Percentiles rank a stretch among this genome's conserved stretches.
phyloP scores from a whole-genome alignment of 2,329 filamentous ascomycete species.

The Trematosphaeria pertusa region DNA sequence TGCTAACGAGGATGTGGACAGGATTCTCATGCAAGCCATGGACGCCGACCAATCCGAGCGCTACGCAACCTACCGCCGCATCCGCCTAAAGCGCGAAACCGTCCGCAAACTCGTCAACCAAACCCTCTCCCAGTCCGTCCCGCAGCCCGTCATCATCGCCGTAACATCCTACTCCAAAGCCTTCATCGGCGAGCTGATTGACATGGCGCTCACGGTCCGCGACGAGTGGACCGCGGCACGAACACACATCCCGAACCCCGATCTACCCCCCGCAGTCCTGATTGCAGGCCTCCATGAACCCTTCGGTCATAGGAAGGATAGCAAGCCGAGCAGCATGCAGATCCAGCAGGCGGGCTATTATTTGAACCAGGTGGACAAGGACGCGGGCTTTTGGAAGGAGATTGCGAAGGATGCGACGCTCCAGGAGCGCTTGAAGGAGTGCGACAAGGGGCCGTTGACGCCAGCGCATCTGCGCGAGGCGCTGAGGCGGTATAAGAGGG shows the following conservation, averaged over 20 bases:
- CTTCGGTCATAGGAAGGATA: conserved; percentile 37
- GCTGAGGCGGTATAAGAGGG: conserved; percentile 69
- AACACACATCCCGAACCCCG: conserved; percentile 42
- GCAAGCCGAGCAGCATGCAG: conserved; percentile 36
- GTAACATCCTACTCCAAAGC: conserved; percentile 79
- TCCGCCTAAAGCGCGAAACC: conserved; percentile 71
- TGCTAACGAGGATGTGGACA: conserved; percentile 11
- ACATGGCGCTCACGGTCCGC: conserved; percentile 73
- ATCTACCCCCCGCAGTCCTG: conserved; percentile 33
- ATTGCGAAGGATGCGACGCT: conserved; percentile 30
- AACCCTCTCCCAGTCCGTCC: conserved; percentile 80
- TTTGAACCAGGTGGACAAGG: conserved; percentile 28
- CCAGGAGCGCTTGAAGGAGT: conserved; percentile 36
- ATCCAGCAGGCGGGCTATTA: conserved; percentile 35
- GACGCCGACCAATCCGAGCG: conserved; percentile 71
- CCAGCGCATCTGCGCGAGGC: conserved; percentile 80
- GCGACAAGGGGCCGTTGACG: conserved; percentile 65
- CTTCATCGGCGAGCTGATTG: conserved; percentile 78
- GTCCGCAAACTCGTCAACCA: conserved; percentile 81
- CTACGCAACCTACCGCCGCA: conserved; percentile 74
- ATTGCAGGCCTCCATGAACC: conserved; percentile 36
- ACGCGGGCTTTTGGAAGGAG: conserved; percentile 36
- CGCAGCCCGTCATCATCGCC: conserved; percentile 74
- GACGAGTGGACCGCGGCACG: conserved; percentile 69
- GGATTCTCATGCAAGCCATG: conserved; percentile 69